Evolutionary conservation across 768 basidiomycete species (phyloP), one percentile per base, ranked within the genome.

Genomic region (Boletellus ananiceps): DNA sequence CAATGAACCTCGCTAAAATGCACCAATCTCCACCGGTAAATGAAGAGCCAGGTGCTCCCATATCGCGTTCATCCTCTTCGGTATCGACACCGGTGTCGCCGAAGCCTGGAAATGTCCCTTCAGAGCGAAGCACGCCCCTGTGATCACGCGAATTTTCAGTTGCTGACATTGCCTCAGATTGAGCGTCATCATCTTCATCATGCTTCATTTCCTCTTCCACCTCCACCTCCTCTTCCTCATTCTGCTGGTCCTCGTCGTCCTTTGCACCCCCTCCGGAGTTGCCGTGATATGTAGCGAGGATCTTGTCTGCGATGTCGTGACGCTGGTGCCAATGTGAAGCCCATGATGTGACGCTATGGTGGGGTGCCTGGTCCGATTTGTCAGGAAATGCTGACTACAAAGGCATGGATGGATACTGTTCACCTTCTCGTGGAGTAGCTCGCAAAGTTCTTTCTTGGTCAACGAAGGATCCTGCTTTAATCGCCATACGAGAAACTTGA

Each of bases 271-370:
- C 69, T 16, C 76, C 54, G 13, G 44, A 58, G 19, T 34, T 52
- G 12, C 34, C 32, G n/a, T 44, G 79, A 40, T 68, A 67, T 1
- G 66, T 52, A 3, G 66, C 62, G 16, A 83, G 58, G 23, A 84
- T 82, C 57, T 83, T 82, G 57, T 84, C 84, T 1, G 82, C 82
- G 23, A 85, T 60, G 56, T 84, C 83, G 49, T 84, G 81, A 47
- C 80, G 74, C 46, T 74, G 74, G 6, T 75, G 76, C 85, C 85
- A 87, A 57, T 83, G 78, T n/a, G 80, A 77, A 19, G 70, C 69
- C 85, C 85, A 87, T 0, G 84, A 86, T 29, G 65, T 66, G n/a
- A 69, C 57, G 34, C 68, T 76, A 57, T 87, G 85, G 64, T 86
- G 82, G 31, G 84, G 82, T n/a, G 74, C 81, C 84, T 86, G 53